Evolutionary conservation across 345 rosid genomes (phyloP).

Genomic region (Populus ilicifolia): DNA sequence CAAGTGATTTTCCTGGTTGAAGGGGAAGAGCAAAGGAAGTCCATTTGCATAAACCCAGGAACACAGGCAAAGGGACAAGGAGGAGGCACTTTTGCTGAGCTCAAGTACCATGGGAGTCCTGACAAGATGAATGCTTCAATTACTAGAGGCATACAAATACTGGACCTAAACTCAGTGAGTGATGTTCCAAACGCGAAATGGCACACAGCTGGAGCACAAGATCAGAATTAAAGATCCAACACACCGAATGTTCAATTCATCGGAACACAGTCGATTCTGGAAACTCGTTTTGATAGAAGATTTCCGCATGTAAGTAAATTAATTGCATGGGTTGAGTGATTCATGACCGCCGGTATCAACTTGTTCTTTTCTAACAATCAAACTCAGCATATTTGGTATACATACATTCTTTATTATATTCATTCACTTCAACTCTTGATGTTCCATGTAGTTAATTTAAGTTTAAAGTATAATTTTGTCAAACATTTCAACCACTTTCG

Average conservation of each 20-base stretch:
- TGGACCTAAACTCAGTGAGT: background rate
- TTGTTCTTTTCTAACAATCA: background rate
- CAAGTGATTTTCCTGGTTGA: constrained; percentile 65
- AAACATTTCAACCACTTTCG: background rate
- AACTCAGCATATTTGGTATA: background rate
- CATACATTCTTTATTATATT: background rate
- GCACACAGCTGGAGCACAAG: background rate
- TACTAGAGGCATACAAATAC: constrained; percentile 51
- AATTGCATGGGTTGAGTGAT: background rate
- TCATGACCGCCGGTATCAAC: background rate
- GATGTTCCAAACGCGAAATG: background rate
- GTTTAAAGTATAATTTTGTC: background rate
- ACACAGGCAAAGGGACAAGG: constrained; percentile 84
- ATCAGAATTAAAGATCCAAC: constrained; percentile 2
- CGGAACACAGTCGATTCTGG: background rate
- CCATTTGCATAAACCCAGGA: constrained; percentile 84
- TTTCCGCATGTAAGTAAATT: background rate
- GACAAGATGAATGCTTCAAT: constrained; percentile 62
- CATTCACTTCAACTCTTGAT: background rate
- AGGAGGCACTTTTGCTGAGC: constrained; percentile 79
- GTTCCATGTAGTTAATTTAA: background rate
- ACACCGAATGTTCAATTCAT: background rate
- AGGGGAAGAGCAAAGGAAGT: constrained; percentile 53
- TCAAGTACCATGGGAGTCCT: constrained; percentile 50
- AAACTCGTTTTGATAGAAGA: background rate